A percentile compares a stretch with the other conserved stretches of the same genome.
Evolutionary conservation across 2,329 filamentous ascomycete species (phyloP).

Genomic region (Ceratocystis diversiconidia): DNA sequence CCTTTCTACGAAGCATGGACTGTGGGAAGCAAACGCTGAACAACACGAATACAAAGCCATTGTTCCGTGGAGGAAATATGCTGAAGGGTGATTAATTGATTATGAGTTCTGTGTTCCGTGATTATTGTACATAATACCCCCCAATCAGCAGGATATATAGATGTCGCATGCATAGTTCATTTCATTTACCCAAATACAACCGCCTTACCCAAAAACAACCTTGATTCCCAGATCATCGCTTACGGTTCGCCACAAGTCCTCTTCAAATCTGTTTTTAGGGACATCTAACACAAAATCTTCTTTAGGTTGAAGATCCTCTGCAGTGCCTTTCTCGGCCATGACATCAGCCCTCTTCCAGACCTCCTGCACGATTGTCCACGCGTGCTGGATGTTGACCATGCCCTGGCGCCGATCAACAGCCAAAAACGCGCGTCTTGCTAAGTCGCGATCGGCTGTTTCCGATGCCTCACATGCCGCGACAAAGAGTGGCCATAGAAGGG

Average conservation of each 20-base stretch:
- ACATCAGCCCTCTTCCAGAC: conserved; percentile 43
- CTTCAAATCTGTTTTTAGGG: conserved; percentile 19
- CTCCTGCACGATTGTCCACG: conserved; percentile 46
- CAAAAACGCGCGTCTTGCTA: conserved; percentile 38
- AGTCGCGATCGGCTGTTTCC: conserved; percentile 33
- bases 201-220: conserved; percentile 42
- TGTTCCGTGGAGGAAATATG: conserved; percentile 13
- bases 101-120: not conserved
- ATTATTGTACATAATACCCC: not conserved
- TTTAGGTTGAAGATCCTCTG: not conserved
- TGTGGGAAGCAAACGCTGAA: not conserved
- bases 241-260: conserved; percentile 42
- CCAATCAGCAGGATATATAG: not conserved
- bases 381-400: conserved; percentile 49
- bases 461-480: conserved; percentile 47
- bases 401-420: conserved; percentile 44
- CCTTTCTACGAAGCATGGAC: conserved; percentile 25
- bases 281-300: not conserved
- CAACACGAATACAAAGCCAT: not conserved
- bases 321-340: conserved; percentile 18
- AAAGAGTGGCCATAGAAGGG: conserved; percentile 53
- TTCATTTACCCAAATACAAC: too few species aligned
- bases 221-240: conserved; percentile 44
- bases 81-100: not conserved
- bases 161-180: not conserved